Evolutionary conservation across 2,329 filamentous ascomycete species (phyloP), one percentile per base, ranked within the genome.

Genomic region (Sarocladium oryzae): DNA sequence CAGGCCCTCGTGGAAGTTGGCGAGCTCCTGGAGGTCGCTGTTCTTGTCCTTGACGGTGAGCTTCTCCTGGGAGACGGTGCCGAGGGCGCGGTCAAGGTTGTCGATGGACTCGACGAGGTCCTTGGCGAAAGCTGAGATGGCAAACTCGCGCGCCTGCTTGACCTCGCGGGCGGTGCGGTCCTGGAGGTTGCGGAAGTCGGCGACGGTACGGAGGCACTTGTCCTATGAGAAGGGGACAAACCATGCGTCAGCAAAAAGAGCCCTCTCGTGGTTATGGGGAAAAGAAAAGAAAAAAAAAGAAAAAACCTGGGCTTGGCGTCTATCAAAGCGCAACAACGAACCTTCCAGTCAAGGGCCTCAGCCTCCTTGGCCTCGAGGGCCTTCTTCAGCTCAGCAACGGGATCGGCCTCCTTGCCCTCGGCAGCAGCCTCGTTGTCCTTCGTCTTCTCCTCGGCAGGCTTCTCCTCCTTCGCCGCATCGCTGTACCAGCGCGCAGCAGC

Each of bases 131-230:
- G 85, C 89, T 68, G 96, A 89, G 63, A 99, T 93, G 63, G 92
- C 93, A 62, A 96, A 99, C 72, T 95, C 88, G 61, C 86, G 85
- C 18, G 92, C 89, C 18, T 81, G 73, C 70, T 93, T 88, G 67
- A 95, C 85, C 60, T 99, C 93, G 65, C 93, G 89, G 68, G 85
- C 81, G 38, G 89, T 95, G 65, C 93, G 89, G 65, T 96, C 89
- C 75, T 97, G 92, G 49, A 99, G 87, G 74, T 97, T 99, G 67
- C 89, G 89, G 81, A 95, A 97, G 63, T 99, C 93, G 72, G 93
- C 93, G 57, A 97, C 84, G 51, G 88, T 87, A 67, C 93, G 92
- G 56, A 96, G 81, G 71, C 90, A 95, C 76, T 90, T 93, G 73
- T 97, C 93, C 93, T 97, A 20, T 15, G n/a, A n/a, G 26, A 43